Evolutionary conservation across 768 basidiomycete genomes (phyloP).

Genomic region (Boletus pseudo-olivaceus): DNA sequence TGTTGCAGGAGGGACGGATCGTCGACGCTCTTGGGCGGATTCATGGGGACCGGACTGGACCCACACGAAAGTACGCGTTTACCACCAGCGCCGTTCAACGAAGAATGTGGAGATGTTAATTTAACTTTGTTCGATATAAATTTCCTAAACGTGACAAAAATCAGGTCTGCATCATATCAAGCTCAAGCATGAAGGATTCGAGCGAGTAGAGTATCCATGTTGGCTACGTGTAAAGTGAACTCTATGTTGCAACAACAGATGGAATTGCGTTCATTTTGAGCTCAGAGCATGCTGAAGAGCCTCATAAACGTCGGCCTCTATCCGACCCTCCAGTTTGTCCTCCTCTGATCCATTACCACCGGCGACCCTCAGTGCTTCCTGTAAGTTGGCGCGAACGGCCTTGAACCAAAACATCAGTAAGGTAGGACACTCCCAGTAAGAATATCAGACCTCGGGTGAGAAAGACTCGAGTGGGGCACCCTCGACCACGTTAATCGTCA

Average conservation of each 20-base stretch:
- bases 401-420: slow-evolving; percentile 33
- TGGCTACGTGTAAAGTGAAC: not conserved
- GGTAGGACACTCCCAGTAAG: not conserved
- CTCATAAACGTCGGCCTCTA: slow-evolving; percentile 97
- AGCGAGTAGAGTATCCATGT: not conserved
- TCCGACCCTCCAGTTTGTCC: slow-evolving; percentile 88
- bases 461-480: slow-evolving; percentile 90
- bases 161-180: not conserved
- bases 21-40: slow-evolving; percentile 11
- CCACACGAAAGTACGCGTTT: not conserved
- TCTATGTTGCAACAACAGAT: slow-evolving; percentile 14
- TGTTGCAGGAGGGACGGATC: slow-evolving; percentile 22
- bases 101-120: not conserved
- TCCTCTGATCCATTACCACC: slow-evolving; percentile 85
- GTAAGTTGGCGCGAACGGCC: slow-evolving; percentile 87
- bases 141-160: not conserved
- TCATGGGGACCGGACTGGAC: slow-evolving; percentile 8
- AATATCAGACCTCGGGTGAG: slow-evolving; percentile 72
- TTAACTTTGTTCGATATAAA: not conserved
- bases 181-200: not conserved
- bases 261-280: slow-evolving; percentile 36
- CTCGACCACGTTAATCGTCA: slow-evolving; percentile 97
- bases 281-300: slow-evolving; percentile 83
- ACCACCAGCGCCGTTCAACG: not conserved
- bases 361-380: slow-evolving; percentile 81